These are phyloP conservation scores for Ustilago crameri DNA, from an alignment of 1,284 basidiomycete genomes.

Conservation along the genomic window DNA sequence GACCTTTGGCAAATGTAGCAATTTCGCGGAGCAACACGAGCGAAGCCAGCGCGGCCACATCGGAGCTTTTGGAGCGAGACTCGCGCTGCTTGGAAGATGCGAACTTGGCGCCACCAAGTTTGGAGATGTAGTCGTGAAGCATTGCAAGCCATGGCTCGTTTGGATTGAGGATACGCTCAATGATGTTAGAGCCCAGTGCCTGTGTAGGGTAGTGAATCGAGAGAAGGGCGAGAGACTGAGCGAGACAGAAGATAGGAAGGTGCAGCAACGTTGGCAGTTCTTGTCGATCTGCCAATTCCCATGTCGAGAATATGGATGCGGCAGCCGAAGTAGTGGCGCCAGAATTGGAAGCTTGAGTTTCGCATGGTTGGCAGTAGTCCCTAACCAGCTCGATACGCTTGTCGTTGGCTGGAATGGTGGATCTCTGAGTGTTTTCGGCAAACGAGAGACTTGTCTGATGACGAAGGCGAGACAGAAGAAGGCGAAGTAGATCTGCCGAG, in stretches of 20 bases:
- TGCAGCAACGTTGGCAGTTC: constrained; percentile 45
- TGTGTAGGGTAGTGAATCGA: constrained; percentile 61
- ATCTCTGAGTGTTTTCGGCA: constrained; percentile 37
- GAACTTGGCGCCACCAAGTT: constrained; percentile 27
- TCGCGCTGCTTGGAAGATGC: constrained; percentile 28
- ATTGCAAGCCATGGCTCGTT: constrained; percentile 49
- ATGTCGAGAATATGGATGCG: constrained; percentile 37
- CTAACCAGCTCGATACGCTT: constrained; percentile 40
- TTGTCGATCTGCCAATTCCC: constrained; percentile 47
- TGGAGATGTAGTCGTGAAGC: constrained; percentile 52
- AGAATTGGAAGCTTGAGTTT: constrained; percentile 34
- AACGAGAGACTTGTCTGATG: constrained; percentile 38
- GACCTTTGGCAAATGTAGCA: constrained; percentile 53
- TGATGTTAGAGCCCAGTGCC: constrained; percentile 51
- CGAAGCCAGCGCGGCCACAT: constrained; percentile 45
- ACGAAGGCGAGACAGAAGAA: constrained; percentile 37
- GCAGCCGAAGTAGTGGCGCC: constrained; percentile 26
- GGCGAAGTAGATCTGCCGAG: constrained; percentile 40
- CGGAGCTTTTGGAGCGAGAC: constrained; percentile 26
- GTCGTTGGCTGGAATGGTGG: constrained; percentile 39
- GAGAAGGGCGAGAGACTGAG: constrained; percentile 58
- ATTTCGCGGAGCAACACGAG: constrained; percentile 55
- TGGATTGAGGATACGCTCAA: constrained; percentile 48
- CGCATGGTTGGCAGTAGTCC: constrained; percentile 47
- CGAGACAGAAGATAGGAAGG: constrained; percentile 55